Base-by-base conservation (phyloP, 2,329 filamentous ascomycete species). In the Botrytis hyacinthi region DNA sequence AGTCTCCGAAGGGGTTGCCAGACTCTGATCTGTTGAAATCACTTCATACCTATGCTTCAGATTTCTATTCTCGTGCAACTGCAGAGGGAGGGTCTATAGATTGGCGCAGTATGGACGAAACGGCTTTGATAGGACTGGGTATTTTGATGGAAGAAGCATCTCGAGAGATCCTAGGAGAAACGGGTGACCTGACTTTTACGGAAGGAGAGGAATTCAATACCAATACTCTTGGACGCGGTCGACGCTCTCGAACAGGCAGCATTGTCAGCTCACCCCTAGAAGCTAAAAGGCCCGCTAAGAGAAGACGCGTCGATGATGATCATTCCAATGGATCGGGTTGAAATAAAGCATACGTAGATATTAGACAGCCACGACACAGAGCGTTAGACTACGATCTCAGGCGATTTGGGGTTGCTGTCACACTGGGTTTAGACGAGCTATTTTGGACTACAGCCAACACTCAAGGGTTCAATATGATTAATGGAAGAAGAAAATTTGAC, bases 61-160 rank as follows among this genome's bases (percentile, higher is more conserved):
- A 88, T 73, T 92, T 90, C 80, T 94, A 93, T 82, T 84, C 84
- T 57, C 76, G 77, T 29, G 74, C 77, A 59, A 77, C 76, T 35
- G 42, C 66, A 57, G 77, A 79, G 69, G 73, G 76, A 9, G 82
- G 79, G 29, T 73, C 75, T n/a, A 80, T 77, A 40, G 82, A 84
- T 68, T 86, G 83, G 79, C 83, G 86, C 76, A 92, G 89, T 81
- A 89, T 95, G 87, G 92, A 95, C 79, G 93, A 93, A 83, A 93
- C 92, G 22, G 92, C 92, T 6, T 84, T 95, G 73, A 83, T 95
- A 71, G 92, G 92, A 1, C 85, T 95, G 78, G 92, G 92, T 1
- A 89, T 95, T 67, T 81, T 95, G 73, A 83, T 95, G 60, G 92
- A 95, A 82, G 93, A 95, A 81, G 87, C 88, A 4, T 86, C 87